phyloP scores from a whole-genome alignment of 1,139 yeast species.

The Arxiozyma telluris region DNA sequence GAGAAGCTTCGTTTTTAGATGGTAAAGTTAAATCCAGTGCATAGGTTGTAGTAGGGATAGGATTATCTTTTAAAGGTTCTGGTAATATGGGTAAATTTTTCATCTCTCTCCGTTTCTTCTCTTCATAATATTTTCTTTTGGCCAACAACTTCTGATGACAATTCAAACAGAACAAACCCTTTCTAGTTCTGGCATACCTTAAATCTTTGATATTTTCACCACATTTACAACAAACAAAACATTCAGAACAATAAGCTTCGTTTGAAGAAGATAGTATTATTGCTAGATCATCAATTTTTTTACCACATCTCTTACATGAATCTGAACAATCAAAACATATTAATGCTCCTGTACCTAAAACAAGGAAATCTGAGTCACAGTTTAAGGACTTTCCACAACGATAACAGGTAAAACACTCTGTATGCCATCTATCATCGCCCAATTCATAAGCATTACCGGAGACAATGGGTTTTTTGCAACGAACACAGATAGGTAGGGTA shows the following conservation, averaged over 20 bases:
- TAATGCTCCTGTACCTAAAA: constrained; percentile 83
- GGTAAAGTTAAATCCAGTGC: constrained; percentile 8
- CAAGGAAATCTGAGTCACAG: constrained; percentile 81
- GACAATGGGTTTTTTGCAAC: constrained; percentile 38
- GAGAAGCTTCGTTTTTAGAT: not conserved
- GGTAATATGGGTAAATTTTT: constrained; percentile 30
- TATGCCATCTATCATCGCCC: constrained; percentile 95
- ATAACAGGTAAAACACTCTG: constrained; percentile 82
- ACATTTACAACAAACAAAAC: constrained; percentile 89
- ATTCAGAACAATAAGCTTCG: constrained; percentile 85
- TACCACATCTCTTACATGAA: constrained; percentile 77
- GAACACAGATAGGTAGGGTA: constrained; percentile 22
- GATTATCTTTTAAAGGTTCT: not conserved
- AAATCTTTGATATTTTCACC: constrained; percentile 81
- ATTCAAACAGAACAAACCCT: constrained; percentile 86
- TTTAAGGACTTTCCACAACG: constrained; percentile 72
- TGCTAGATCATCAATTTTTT: constrained; percentile 92
- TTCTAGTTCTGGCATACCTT: constrained; percentile 86
- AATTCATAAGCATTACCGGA: constrained; percentile 78
- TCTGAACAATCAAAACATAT: constrained; percentile 90
- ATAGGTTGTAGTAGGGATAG: not conserved
- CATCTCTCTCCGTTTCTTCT: constrained; percentile 30
- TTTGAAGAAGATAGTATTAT: constrained; percentile 72
- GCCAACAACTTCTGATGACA: constrained; percentile 77
- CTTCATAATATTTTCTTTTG: constrained; percentile 32